These are phyloP conservation scores for Avena sativa DNA, from an alignment of 176 grass and related monocot genomes.

Conservation along the genomic window DNA sequence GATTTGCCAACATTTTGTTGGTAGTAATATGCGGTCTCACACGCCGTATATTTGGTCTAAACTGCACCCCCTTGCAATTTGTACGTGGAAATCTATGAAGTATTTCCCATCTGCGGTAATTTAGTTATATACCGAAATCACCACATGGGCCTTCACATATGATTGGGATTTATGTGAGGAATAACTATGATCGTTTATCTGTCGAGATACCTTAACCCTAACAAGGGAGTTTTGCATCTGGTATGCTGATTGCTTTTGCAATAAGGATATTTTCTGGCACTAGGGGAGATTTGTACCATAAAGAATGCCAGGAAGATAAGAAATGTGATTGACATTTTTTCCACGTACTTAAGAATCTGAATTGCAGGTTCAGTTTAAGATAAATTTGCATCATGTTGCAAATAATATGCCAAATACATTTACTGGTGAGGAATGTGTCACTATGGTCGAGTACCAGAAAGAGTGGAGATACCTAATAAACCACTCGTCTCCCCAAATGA, in stretches of 20 bases:
- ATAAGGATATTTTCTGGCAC: background rate
- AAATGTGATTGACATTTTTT: background rate
- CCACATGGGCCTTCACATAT: too few species aligned
- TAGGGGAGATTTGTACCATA: background rate
- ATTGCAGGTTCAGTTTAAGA: background rate
- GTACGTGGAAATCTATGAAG: background rate
- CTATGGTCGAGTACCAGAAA: background rate
- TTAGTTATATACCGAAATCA: too few species aligned
- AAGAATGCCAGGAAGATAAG: background rate
- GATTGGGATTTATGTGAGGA: too few species aligned
- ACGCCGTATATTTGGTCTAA: too few species aligned
- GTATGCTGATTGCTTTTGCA: background rate
- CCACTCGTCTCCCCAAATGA: too few species aligned
- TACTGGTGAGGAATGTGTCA: background rate
- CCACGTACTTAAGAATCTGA: background rate
- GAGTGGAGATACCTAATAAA: background rate
- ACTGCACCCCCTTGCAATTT: too few species aligned
- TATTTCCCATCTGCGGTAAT: too few species aligned
- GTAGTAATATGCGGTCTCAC: too few species aligned
- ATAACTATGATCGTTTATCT: too few species aligned
- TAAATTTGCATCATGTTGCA: background rate
- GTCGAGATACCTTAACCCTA: background rate
- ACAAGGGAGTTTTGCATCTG: background rate
- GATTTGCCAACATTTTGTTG: background rate
- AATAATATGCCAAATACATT: background rate